These are phyloP conservation scores for Paspalum notatum DNA, from an alignment of 176 grass and related monocot genomes.

Conservation along the genomic window DNA sequence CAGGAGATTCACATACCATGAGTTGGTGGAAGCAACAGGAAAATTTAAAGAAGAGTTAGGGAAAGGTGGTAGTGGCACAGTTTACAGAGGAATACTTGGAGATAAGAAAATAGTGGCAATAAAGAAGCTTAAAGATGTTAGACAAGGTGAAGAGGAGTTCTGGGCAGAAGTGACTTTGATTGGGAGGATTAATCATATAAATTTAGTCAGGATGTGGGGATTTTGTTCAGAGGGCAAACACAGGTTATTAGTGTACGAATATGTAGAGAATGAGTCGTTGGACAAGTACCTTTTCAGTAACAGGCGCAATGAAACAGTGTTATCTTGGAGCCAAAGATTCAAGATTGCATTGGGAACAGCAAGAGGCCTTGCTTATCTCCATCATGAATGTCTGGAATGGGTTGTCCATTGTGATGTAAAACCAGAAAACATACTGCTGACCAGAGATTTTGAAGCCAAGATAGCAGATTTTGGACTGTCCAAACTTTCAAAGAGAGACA, in stretches of 20 bases:
- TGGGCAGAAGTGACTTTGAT: slow-evolving; percentile 66
- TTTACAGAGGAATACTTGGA: slow-evolving; percentile 67
- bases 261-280: slow-evolving; percentile 74
- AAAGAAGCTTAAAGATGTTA: slow-evolving; percentile 73
- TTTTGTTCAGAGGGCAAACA: slow-evolving; percentile 71
- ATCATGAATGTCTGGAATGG: slow-evolving; percentile 91
- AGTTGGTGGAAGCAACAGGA: slow-evolving; percentile 61
- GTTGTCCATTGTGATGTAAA: slow-evolving; percentile 91
- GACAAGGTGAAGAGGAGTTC: slow-evolving; percentile 78
- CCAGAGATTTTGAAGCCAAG: slow-evolving; percentile 76
- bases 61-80: slow-evolving; percentile 59
- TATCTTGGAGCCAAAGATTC: slow-evolving; percentile 67
- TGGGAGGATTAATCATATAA: slow-evolving; percentile 86
- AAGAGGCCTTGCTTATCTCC: slow-evolving; percentile 78
- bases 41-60: slow-evolving; percentile 83
- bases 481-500: slow-evolving; percentile 65
- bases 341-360: slow-evolving; percentile 74
- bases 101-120: slow-evolving; percentile 73
- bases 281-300: slow-evolving; percentile 68
- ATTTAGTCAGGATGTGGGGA: slow-evolving; percentile 78
- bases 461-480: slow-evolving; percentile 80
- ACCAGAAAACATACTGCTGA: slow-evolving; percentile 84
- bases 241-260: slow-evolving; percentile 71
- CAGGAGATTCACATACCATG: slow-evolving; percentile 65
- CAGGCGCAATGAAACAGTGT: slow-evolving; percentile 23